Base-by-base conservation (phyloP, 2,329 filamentous ascomycete species). In the Plectosphaerella sp. region DNA sequence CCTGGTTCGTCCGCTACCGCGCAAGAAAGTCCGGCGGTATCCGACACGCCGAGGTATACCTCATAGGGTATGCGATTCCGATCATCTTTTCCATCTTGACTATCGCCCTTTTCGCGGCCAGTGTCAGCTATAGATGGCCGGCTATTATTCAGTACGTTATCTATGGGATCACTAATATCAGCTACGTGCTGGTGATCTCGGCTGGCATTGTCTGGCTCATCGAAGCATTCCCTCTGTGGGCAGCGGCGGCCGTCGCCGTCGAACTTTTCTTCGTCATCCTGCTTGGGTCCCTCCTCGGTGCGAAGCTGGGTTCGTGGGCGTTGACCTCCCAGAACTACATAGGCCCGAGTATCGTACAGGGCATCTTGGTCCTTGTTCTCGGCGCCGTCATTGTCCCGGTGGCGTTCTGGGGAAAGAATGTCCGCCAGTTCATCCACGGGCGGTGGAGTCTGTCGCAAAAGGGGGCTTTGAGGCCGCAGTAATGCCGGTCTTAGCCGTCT, bases 11-110 rank as follows among this genome's bases (percentile, higher is more conserved):
- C 25, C 57, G 58, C 42, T 50, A 50, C 39, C 49, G 62, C 16
- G 60, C 61, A 1, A 51, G 58, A 22, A 56, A 60, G 35, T 62
- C 56, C 53, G 53, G 54, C 11, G 61, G 61, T 6, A 41, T 61
- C n/a, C 58, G 61, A 15, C 60, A 64, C 37, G 61, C 61, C 5
- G 61, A 64, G 49, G 59, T 58, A 49, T 62, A 62, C 45, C 58
- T 63, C 2, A 54, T 58, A 14, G 60, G 57, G 4, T 64, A 61
- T 33, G 35, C 58, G 8, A 54, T 61, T 5, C 57, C 61, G 7
- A 51, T 62, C 6, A 20, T 59, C 3, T 46, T 54, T 15, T 54
- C 58, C 11, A 59, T 54, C 5, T 37, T 50, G 3, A 59, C 56
- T 42, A 54, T 61, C 8, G 51, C 56, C 28, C 7, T 62, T 42